A percentile compares a stretch with the other conserved stretches of the same genome.
phyloP scores from a whole-genome alignment of 1,284 basidiomycete species.

The Inonotus obliquus region DNA sequence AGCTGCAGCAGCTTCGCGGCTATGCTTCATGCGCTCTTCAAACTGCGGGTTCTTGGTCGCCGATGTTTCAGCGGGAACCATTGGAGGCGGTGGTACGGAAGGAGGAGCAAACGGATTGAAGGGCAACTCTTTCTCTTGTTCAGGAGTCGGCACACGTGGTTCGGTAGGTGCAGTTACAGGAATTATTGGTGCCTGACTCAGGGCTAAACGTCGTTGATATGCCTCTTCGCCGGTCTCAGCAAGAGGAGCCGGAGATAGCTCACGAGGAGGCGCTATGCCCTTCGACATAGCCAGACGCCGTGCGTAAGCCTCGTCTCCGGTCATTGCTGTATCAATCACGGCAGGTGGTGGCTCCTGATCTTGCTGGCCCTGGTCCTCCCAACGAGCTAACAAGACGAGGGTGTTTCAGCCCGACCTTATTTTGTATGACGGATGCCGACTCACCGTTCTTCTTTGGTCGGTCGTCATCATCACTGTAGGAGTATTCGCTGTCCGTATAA shows the following conservation, averaged over 20 bases:
- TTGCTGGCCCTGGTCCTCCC: conserved; percentile 19
- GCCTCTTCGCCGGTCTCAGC: conserved; percentile 65
- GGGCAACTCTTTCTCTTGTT: conserved; percentile 34
- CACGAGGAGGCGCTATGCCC: conserved; percentile 22
- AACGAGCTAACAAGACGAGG: conserved; percentile 20
- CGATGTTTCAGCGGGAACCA: conserved; percentile 32
- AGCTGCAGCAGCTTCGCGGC: conserved; percentile 71
- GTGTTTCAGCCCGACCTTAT: conserved; percentile 3
- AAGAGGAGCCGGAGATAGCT: conserved; percentile 23
- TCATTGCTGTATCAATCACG: conserved; percentile 35
- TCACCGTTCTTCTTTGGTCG: conserved; percentile 68
- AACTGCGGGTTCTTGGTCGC: conserved; percentile 26
- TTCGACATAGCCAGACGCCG: conserved; percentile 52
- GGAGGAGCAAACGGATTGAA: conserved; percentile 62
- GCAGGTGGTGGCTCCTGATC: conserved; percentile 19
- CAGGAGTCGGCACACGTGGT: conserved; percentile 31
- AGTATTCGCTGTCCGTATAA: conserved; percentile 58
- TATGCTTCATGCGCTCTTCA: conserved; percentile 52
- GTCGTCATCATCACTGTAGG: conserved; percentile 55
- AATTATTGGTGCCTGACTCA: conserved; percentile 38
- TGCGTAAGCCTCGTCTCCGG: conserved; percentile 62
- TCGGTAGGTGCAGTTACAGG: conserved; percentile 28
- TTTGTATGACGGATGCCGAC: conserved; percentile 19
- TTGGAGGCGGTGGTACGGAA: conserved; percentile 47
- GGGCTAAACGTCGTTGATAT: conserved; percentile 55